Base-by-base conservation (phyloP, 257 asterid species). In the Solanum okadae region DNA sequence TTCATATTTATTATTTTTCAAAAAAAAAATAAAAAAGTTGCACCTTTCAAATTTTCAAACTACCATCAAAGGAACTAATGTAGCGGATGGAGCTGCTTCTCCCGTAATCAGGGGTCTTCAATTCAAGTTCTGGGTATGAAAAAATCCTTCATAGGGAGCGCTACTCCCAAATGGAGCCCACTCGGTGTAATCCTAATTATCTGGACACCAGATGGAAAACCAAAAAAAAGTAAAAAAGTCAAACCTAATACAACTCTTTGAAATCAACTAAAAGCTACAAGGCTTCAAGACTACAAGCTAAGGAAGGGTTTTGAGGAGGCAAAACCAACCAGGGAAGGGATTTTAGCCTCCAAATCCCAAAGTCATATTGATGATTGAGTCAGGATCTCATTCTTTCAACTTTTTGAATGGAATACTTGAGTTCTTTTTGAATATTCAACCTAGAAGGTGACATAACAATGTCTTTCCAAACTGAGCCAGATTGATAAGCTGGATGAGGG, bases 381-480 rank as follows among this genome's bases (percentile, higher is more conserved):
- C 34, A 40, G 14, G 35, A 14, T 86, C 91, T 92, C 42, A 76
- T 14, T 70, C 93, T 92, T 89, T 97, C 99, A 23, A 94, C 90
- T 91, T 93, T 94, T 94, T 94, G 98, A 87, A 97, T 95, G 34
- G 96, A 90, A 87, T 89, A 95, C 91, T 97, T 96, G 90, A 97
- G 98, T 90, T 97, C 99, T 89, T 95, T 96, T 91, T 96, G 99
- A 88, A 95, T 94, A 92, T 94, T 94, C 88, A 97, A 38, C 93
- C 99, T 96, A 44, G 99, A 95, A 88, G 99, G 99, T 1, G 99
- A 97, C 91, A 92, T 44, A 86, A 97, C 99, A 86, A 97, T 96
- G 92, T 96, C 99, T 86, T 97, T 95, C 99, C 99, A 96, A 68
- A 95, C 93, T 2, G 98, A 94, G 86, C 99, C 99, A 25, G 91